Base-by-base conservation (phyloP, 768 basidiomycete species). In the Suillus sp. region DNA sequence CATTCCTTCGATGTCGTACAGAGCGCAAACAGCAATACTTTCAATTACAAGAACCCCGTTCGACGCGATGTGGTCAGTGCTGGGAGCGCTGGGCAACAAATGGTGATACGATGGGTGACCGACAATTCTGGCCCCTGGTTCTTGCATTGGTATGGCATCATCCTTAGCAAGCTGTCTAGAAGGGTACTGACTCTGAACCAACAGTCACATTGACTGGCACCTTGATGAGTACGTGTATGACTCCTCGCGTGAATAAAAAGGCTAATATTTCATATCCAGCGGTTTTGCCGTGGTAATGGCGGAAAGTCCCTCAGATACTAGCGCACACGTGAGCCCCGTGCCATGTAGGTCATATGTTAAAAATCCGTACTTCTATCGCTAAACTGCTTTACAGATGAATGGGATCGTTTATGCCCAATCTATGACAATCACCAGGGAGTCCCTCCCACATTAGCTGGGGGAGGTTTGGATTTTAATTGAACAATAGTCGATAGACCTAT, bases 101-200 rank as follows among this genome's bases (percentile, higher is more conserved):
- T 2, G n/a, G 43, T 45, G 43, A 45, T 45, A 11, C 43, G 43
- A 22, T 45, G n/a, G n/a, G 67, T 73, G 10, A 83, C 84, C 2
- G 82, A 86, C 63, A 85, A 85, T 70, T 81, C 85, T 1, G 84
- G 83, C 10, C 76, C 78, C 14, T 82, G 80, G 68, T 65, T 68
- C 58, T 63, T 60, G n/a, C 65, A 67, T 54, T 67, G 65, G 69
- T 68, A 56, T 47, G 67, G 20, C 4, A 27, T 20, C 50, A 10
- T 45, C 9, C 20, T 22, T 13, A 27, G 27, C 1, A 10, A 35
- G 16, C 3, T 32, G 5, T 34, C 25, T 2, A 34, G 34, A 5
- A n/a, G 37, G 18, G 8, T 40, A n/a, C 14, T 70, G 8, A 18
- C 42, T 13, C 34, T 54, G 20, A 20, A 25, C 47, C 6, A 11